These are phyloP conservation scores for Kodamaea lidongshanica DNA, from an alignment of 805 yeast species.

Conservation along the genomic window DNA sequence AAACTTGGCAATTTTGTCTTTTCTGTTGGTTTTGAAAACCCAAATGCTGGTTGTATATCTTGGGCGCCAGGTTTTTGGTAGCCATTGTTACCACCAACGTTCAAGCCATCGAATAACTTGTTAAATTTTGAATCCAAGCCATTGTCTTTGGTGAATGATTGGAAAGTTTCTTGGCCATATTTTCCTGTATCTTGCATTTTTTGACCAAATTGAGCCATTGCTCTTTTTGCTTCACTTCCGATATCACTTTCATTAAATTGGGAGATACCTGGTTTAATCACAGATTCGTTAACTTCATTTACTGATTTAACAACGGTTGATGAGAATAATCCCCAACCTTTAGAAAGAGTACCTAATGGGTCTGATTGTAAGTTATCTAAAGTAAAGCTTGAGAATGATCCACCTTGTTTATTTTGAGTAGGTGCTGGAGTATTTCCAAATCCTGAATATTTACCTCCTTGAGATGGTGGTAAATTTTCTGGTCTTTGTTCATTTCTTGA, in stretches of 20 bases:
- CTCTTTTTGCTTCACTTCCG: constrained; percentile 75
- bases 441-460: constrained; percentile 90
- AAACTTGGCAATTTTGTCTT: constrained; percentile 53
- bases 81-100: constrained; percentile 25
- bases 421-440: constrained; percentile 78
- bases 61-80: constrained; percentile 10
- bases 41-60: constrained; percentile 60
- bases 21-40: constrained; percentile 51
- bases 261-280: constrained; percentile 85
- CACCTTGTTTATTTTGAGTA: constrained; percentile 22
- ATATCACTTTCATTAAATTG: constrained; percentile 73
- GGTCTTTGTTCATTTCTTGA: constrained; percentile 66
- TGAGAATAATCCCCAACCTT: constrained; percentile 93
- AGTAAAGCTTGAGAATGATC: constrained; percentile 51
- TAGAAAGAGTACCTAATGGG: constrained; percentile 83
- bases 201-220: constrained; percentile 96
- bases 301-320: constrained; percentile 79
- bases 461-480: constrained; percentile 77
- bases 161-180: constrained; percentile 65
- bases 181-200: constrained; percentile 84
- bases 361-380: constrained; percentile 69
- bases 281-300: constrained; percentile 78
- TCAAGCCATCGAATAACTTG: constrained; percentile 53
- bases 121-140: constrained; percentile 42
- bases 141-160: constrained; percentile 45